Evolutionary conservation across 2,329 filamentous ascomycete genomes (phyloP), one percentile per base, ranked within the genome.

Genomic region (Decorospora gaudefroyi): DNA sequence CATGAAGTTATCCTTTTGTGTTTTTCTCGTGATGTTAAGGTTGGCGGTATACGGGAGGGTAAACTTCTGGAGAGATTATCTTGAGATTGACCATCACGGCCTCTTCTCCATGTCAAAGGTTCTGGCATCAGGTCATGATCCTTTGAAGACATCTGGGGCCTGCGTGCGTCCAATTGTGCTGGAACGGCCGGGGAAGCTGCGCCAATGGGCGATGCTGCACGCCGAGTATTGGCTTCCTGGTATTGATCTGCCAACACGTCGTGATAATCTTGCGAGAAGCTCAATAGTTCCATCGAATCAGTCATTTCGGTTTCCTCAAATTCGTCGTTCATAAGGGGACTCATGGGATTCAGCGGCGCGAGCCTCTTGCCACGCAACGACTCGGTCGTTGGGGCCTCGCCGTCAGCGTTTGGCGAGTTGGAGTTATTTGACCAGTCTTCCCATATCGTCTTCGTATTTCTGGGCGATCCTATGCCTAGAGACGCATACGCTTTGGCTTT

Each of bases 191-290:
- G n/a, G n/a, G n/a, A n/a, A n/a, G n/a, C n/a, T n/a, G n/a, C n/a
- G n/a, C n/a, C n/a, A n/a, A n/a, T n/a, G n/a, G n/a, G 23, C 16
- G 35, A 25, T 25, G 22, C 22, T 25, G n/a, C n/a, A 7, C 10
- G 28, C 18, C 22, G 13, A 30, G 56, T 44, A 13, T 32, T 46
- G 34, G 42, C 35, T 26, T 57, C 50, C n/a, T 58, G 49, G 30
- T 63, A 63, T 25, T 59, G 57, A 17, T 63, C 55, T 10, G 50
- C 49, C 5, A 68, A 37, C 4, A 62, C 42, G 21, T 59, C 44
- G 28, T 67, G 65, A 23, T 67, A 67, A 12, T 66, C 65, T 41
- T 66, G 60, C 9, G 56, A 59, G 30, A 64, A 61, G 36, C 56
- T 60, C n/a, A 64, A 30, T 30, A 59, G 43, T 28, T 53, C 46